Conservation (phyloP, 768 basidiomycete genomes). For the Porphyrellus cyaneotinctus region DNA sequence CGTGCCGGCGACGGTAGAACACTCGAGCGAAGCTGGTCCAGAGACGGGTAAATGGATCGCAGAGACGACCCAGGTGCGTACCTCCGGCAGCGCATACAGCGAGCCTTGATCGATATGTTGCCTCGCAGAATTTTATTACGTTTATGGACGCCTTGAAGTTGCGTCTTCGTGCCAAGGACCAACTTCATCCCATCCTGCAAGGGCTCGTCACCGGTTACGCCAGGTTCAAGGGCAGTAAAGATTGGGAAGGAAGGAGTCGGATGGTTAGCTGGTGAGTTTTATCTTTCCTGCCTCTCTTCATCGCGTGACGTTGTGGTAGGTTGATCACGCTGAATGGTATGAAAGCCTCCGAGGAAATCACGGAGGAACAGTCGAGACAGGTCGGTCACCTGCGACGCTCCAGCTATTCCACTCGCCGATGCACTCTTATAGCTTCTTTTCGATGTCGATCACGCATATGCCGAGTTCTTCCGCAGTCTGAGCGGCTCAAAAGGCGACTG, state of each 20-base stretch:
- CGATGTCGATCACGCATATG: slow-evolving; percentile 94
- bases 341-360: slow-evolving; percentile 95
- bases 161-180: slow-evolving; percentile 92
- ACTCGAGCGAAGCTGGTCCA: slow-evolving; percentile 86
- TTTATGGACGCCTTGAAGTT: slow-evolving; percentile 98
- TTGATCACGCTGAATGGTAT: slow-evolving; percentile 94
- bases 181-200: slow-evolving; percentile 89
- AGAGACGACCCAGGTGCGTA: slow-evolving; percentile 85
- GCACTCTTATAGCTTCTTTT: slow-evolving; percentile 66
- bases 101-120: neutral
- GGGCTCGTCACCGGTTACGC: slow-evolving; percentile 95
- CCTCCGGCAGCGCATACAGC: neutral
- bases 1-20: slow-evolving; percentile 95
- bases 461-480: slow-evolving; percentile 84
- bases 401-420: neutral
- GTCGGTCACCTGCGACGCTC: slow-evolving; percentile 34
- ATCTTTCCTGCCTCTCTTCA: neutral
- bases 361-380: slow-evolving; percentile 93
- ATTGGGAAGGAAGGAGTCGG: slow-evolving; percentile 89
- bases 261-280: slow-evolving; percentile 83
- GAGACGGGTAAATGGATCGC: slow-evolving; percentile 98
- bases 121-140: slow-evolving; percentile 87
- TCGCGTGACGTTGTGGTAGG: slow-evolving; percentile 40
- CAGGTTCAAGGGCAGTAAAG: slow-evolving; percentile 89
- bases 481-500: slow-evolving; percentile 37